Percentiles rank a stretch among this genome's conserved stretches.
phyloP scores from a whole-genome alignment of 2,329 filamentous ascomycete species.

The Hypoxylon sp. region DNA sequence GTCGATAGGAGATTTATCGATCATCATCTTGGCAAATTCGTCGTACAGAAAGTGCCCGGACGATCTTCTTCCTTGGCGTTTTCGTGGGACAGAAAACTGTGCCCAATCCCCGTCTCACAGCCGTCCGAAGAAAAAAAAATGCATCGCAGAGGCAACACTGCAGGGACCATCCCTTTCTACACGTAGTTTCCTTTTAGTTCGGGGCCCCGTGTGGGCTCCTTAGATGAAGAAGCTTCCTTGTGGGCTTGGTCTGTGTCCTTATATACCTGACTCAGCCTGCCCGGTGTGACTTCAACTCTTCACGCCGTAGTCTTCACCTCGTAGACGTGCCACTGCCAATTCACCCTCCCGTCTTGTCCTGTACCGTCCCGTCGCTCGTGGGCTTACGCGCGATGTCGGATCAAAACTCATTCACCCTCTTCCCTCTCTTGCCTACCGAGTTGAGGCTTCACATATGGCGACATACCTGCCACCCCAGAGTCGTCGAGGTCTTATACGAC shows the following conservation, averaged over 20 bases:
- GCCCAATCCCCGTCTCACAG: slow-evolving; percentile 32
- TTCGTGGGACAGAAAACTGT: slow-evolving; percentile 25
- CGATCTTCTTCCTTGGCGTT: slow-evolving; percentile 42
- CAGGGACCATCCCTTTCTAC: slow-evolving; percentile 38
- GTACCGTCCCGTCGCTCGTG: slow-evolving; percentile 20
- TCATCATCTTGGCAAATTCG: slow-evolving; percentile 40
- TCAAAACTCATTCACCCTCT: slow-evolving; percentile 52
- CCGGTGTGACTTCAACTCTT: slow-evolving; percentile 13
- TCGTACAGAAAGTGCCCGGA: slow-evolving; percentile 32
- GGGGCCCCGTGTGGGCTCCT: slow-evolving; percentile 29
- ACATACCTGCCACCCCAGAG: slow-evolving; percentile 55
- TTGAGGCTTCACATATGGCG: slow-evolving; percentile 60
- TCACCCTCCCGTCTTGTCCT: slow-evolving; percentile 7
- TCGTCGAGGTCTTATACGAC: slow-evolving; percentile 60
- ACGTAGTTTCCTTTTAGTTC: slow-evolving; percentile 29
- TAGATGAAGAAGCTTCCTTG: slow-evolving; percentile 30
- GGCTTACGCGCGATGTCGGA: slow-evolving; percentile 47
- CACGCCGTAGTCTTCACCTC: slow-evolving; percentile 25
- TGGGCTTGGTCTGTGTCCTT: slow-evolving; percentile 27
- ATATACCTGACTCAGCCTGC: slow-evolving; percentile 36
- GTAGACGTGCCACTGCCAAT: slow-evolving; percentile 2
- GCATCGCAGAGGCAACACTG: slow-evolving; percentile 30
- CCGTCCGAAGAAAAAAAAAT: slow-evolving; percentile 20
- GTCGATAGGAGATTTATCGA: slow-evolving; percentile 34
- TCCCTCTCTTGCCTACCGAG: slow-evolving; percentile 57